Conservation (phyloP, 768 basidiomycete species). For the Kwoniella bestiolae region DNA sequence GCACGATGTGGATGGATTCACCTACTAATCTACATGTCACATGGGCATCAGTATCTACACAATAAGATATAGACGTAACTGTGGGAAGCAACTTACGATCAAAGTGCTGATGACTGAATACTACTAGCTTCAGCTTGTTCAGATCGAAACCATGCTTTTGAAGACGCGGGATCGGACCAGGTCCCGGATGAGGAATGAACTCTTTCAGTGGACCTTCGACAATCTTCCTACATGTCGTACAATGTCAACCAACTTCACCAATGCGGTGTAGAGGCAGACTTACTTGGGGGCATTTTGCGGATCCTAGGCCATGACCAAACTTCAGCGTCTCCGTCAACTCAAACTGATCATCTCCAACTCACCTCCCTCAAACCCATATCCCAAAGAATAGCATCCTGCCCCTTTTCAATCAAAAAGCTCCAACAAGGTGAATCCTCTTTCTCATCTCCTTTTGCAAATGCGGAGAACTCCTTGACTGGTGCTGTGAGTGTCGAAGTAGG, state of each 20-base stretch:
- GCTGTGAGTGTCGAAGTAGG: slow-evolving; percentile 25
- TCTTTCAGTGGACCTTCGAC: slow-evolving; percentile 22
- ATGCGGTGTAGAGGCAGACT: no score
- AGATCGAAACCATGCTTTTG: slow-evolving; percentile 20
- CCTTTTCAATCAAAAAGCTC: slow-evolving; percentile 35
- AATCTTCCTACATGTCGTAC: background rate
- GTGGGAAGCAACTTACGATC: slow-evolving; percentile 30
- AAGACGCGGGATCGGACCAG: slow-evolving; percentile 25
- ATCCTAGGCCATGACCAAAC: slow-evolving; percentile 8
- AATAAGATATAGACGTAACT: no score
- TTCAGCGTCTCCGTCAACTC: no score
- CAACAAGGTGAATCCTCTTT: slow-evolving; percentile 24
- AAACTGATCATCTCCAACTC: no score
- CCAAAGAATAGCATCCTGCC: slow-evolving; percentile 27
- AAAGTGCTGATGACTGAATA: slow-evolving; percentile 38
- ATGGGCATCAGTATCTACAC: background rate
- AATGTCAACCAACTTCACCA: background rate
- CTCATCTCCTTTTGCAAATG: slow-evolving; percentile 25
- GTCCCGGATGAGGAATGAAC: slow-evolving; percentile 24
- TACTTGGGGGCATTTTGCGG: slow-evolving; percentile 32
- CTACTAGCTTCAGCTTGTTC: slow-evolving; percentile 24
- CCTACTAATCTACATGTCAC: background rate
- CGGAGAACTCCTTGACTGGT: slow-evolving; percentile 16
- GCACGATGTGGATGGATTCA: no score
- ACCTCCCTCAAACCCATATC: slow-evolving; percentile 34